Evolutionary conservation across 2,329 filamentous ascomycete species (phyloP).

Genomic region (Colletotrichum lupini): DNA sequence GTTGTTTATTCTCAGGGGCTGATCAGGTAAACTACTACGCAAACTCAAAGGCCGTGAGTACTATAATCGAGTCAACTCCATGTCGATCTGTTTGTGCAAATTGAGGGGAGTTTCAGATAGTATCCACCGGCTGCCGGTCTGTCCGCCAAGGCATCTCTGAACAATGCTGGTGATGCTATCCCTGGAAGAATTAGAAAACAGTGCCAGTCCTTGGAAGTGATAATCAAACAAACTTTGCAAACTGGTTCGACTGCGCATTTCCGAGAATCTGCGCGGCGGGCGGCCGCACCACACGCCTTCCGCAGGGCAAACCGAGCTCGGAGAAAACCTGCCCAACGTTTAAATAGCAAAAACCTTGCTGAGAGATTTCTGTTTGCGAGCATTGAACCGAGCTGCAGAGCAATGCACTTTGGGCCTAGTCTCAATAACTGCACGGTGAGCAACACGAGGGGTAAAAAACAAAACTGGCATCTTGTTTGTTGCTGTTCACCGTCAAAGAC

Average conservation of each 20-base stretch:
- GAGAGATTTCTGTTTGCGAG: not conserved
- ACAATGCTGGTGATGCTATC: not conserved
- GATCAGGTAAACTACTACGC: not conserved
- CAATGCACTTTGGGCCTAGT: not conserved
- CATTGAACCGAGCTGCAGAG: not conserved
- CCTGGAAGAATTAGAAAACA: not conserved
- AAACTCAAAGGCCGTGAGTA: not conserved
- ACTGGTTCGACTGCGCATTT: not conserved
- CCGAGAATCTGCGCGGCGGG: not conserved
- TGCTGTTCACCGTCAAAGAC: not conserved
- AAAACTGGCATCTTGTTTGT: not conserved
- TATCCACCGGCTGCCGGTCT: slow-evolving; percentile 1
- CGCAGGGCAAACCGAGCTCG: not conserved
- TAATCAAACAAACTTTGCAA: slow-evolving; percentile 18
- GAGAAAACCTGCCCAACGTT: not conserved
- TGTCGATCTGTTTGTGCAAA: slow-evolving; percentile 8
- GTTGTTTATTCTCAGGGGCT: not conserved
- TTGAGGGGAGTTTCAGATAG: slow-evolving; percentile 21
- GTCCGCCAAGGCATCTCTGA: not conserved
- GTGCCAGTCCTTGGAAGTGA: not conserved
- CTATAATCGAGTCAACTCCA: not conserved
- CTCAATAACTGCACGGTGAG: not conserved
- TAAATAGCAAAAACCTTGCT: not conserved
- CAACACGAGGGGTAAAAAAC: not conserved
- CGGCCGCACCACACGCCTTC: not conserved